phyloP scores from a whole-genome alignment of 495 filamentous ascomycete genomes.

The Lepidopterella palustris region DNA sequence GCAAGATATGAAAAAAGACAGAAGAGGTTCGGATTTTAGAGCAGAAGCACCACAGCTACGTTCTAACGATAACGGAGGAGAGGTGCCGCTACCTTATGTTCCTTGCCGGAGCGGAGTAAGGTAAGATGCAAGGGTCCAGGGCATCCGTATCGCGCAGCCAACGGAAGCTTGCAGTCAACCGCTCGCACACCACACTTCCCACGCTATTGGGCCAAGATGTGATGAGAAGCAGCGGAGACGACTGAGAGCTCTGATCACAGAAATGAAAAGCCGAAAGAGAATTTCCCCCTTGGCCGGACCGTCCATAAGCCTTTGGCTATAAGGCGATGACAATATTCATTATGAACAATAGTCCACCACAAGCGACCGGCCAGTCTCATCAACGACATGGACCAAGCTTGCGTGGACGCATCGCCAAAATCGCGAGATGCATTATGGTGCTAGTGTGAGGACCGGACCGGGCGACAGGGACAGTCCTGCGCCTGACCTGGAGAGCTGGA shows the following conservation, averaged over 20 bases:
- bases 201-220: slow-evolving; percentile 32
- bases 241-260: not conserved
- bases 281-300: not conserved
- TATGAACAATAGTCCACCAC: not conserved
- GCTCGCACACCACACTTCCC: slow-evolving; percentile 16
- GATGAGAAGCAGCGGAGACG: not conserved
- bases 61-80: slow-evolving; percentile 5
- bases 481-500: not conserved
- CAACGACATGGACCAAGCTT: not conserved
- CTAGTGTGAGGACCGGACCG: not conserved
- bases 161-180: slow-evolving; percentile 20
- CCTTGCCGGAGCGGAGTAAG: slow-evolving; percentile 17
- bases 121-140: slow-evolving; percentile 18
- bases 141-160: slow-evolving; percentile 8
- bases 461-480: not conserved
- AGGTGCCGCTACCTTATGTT: slow-evolving; percentile 22
- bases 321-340: not conserved
- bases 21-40: not conserved
- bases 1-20: slow-evolving; percentile 3
- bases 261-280: not conserved
- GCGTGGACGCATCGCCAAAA: not conserved
- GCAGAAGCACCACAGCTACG: not conserved
- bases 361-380: not conserved
- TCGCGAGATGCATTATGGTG: not conserved
- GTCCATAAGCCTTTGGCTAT: not conserved